These are phyloP conservation scores for Cymodocea nodosa DNA, from an alignment of 116 monocot species.

Conservation along the genomic window DNA sequence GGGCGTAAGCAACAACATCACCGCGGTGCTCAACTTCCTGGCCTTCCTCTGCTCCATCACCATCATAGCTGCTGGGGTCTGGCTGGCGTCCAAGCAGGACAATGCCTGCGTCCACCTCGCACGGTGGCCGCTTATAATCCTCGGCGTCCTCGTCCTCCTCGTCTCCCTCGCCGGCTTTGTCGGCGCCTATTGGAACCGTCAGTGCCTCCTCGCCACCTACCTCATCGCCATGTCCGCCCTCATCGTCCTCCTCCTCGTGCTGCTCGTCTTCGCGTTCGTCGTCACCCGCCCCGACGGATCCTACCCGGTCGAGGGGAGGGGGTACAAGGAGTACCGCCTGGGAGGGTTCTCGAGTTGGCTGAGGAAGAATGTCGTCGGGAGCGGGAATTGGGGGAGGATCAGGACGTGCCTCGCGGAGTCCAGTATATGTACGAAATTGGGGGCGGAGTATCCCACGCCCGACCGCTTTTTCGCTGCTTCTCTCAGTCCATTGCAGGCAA, in stretches of 20 bases:
- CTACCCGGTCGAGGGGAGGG: conserved; percentile 41
- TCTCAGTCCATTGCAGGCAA: conserved; percentile 71
- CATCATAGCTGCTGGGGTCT: conserved; percentile 68
- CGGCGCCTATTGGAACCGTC: conserved; percentile 78
- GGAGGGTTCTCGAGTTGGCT: conserved; percentile 65
- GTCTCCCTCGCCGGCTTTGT: conserved; percentile 84
- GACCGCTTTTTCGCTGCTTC: conserved; percentile 39
- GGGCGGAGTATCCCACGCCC: conserved; percentile 25
- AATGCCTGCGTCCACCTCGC: conserved; percentile 48
- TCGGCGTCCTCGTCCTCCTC: conserved; percentile 75
- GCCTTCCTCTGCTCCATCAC: conserved; percentile 68
- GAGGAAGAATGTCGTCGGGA: conserved; percentile 25
- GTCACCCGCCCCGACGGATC: conserved; percentile 47
- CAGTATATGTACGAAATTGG: conserved; percentile 44
- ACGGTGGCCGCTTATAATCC: conserved; percentile 68
- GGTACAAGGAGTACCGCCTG: conserved; percentile 53
- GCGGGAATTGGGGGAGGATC: conserved; percentile 40
- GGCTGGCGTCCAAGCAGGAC: conserved; percentile 52
- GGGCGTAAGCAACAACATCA: conserved; percentile 79
- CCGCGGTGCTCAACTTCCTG: conserved; percentile 53
- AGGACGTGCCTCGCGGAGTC: conserved; percentile 29
- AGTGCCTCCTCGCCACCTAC: conserved; percentile 57
- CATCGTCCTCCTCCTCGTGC: conserved; percentile 45
- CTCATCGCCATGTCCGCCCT: conserved; percentile 80
- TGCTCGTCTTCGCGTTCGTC: conserved; percentile 71